Base-by-base conservation (phyloP, 768 basidiomycete genomes). In the Rhodotorula diobovata region DNA sequence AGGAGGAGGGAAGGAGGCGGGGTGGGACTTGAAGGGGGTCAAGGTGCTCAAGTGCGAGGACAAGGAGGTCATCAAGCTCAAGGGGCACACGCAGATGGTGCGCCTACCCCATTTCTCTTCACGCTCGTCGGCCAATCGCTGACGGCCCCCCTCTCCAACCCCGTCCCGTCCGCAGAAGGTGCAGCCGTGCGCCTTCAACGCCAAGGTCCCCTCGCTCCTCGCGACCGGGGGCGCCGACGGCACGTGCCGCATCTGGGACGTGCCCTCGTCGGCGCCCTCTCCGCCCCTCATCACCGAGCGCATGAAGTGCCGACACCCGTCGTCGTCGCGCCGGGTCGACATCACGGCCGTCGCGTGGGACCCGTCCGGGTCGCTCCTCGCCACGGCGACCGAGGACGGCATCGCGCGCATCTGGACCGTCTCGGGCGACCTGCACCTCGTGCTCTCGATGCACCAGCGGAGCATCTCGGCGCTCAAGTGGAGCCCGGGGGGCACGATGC, bases 351-450 rank as follows among this genome's bases (percentile, higher is more conserved):
- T 78, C 5, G 77, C 71, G 23, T 78, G 77, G 77, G 70, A 78
- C 45, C 71, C 71, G 65, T 66, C 68, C 35, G 57, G 61, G 25
- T 56, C 50, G 39, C 37, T 80, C 18, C 65, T 80, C 23, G 79
- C 77, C 4, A 77, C 78, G 9, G 79, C 77, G 1, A 74, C 74
- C 1, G 78, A 79, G 51, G 79, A 80, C 55, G 79, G 79, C 4
- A 78, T 80, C 41, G 79, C 76, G 3, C 65, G 79, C 30, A 73
- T 80, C n/a, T 80, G 79, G 79, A 80, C 79, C 12, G 67, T 67
- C 2, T 66, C 70, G 32, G 74, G 75, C 25, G 76, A 78, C 59
- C 63, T 76, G 18, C 68, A 74, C 59, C 66, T 76, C 59, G 74
- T 79, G 35, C 68, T 76, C 3, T 76, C 78, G 55, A 76, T 77